Evolutionary conservation across 495 filamentous ascomycete species (phyloP).

Genomic region (Gamarada debralockiae): DNA sequence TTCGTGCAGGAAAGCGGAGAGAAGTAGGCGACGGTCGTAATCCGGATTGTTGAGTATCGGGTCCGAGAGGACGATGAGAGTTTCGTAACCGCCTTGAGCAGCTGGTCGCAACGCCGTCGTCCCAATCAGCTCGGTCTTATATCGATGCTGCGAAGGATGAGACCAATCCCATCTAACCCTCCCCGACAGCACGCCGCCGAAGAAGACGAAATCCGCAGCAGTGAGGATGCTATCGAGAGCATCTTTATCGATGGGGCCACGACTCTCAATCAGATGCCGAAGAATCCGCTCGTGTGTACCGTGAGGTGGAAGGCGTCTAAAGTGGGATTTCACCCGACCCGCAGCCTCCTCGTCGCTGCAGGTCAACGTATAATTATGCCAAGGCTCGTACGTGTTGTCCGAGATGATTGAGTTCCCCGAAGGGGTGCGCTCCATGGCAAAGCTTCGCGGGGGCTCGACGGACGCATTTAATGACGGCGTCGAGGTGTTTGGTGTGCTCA

Average conservation of each 20-base stretch:
- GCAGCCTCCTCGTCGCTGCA: slow-evolving; percentile 17
- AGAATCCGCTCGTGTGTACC: slow-evolving; percentile 17
- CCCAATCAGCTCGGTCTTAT: slow-evolving; percentile 43
- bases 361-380: slow-evolving; percentile 13
- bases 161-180: slow-evolving; percentile 53
- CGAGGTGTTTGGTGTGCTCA: not conserved
- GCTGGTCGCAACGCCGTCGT: slow-evolving; percentile 45
- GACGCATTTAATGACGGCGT: not conserved
- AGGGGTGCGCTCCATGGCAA: slow-evolving; percentile 24
- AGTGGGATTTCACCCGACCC: slow-evolving; percentile 11
- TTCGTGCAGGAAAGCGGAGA: slow-evolving; percentile 55
- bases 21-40: slow-evolving; percentile 48
- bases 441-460: slow-evolving; percentile 4
- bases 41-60: slow-evolving; percentile 40
- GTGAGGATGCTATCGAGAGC: slow-evolving; percentile 46
- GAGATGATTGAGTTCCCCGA: slow-evolving; percentile 25
- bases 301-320: slow-evolving; percentile 5
- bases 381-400: slow-evolving; percentile 10
- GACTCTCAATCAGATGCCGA: slow-evolving; percentile 15
- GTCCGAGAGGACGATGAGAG: slow-evolving; percentile 48
- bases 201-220: slow-evolving; percentile 51
- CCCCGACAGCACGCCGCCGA: slow-evolving; percentile 41
- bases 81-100: slow-evolving; percentile 42
- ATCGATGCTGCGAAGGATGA: slow-evolving; percentile 20
- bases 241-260: slow-evolving; percentile 36